Base-by-base conservation (phyloP, 2,329 filamentous ascomycete species). In the Diplodia intermedia region DNA sequence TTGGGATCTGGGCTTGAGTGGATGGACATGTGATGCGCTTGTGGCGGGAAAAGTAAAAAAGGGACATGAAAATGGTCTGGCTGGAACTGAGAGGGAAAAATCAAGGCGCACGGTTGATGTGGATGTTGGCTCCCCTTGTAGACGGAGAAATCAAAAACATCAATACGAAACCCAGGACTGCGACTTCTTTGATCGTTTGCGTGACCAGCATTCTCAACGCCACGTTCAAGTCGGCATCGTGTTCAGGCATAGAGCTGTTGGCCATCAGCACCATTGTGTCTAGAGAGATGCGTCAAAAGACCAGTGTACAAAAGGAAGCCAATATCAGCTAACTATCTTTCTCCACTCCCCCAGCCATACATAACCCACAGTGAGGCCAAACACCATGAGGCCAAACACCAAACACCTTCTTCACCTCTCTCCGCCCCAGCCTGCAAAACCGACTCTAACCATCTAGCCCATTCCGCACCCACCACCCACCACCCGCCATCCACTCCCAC, bases 91-190 rank as follows among this genome's bases (percentile, higher is more conserved):
- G 54, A 31, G 20, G 43, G 60, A 31, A 54, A 56, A 56, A 52
- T 8, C n/a, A 2, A 20, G n/a, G 63, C 53, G 50, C 49, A 54
- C 26, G 20, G 43, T 26, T 29, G 65, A 56, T 52, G 65, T 61
- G 52, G 36, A 31, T 56, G 65, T 12, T 40, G 29, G 15, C 60
- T 63, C 60, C 53, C 47, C 23, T n/a, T n/a, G 11, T 57, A 31
- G 54, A 61, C 15, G 54, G 54, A 47, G 65, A 67, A 43, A 65
- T 63, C 54, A n/a, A 68, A 57, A 53, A 23, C 38, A 47, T 60
- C 66, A 57, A 36, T 43, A 29, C 53, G 29, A 57, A 38, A 26
- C 26, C 52, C 20, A 29, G 61, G 11, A 47, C 43, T 55, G 15
- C 33, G 33, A 23, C 8, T 14, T 38, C 9, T 3, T 26, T 4